These are phyloP conservation scores for Trypanosoma melophagium DNA, from an alignment of 208 protist genomes.

Conservation along the genomic window DNA sequence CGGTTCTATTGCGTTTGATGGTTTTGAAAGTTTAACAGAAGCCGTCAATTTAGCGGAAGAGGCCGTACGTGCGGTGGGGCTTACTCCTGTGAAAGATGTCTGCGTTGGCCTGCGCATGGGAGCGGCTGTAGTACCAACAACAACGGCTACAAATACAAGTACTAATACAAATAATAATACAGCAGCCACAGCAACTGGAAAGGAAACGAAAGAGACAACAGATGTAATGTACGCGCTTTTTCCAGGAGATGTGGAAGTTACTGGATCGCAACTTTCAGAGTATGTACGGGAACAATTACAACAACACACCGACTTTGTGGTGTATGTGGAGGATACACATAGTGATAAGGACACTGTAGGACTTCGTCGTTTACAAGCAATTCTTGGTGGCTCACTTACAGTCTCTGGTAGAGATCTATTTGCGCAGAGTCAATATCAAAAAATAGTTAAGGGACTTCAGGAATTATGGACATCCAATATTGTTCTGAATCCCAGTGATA, in stretches of 20 bases:
- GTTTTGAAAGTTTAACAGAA: constrained; percentile 47
- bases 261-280: constrained; percentile 66
- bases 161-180: neutral
- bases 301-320: constrained; percentile 35
- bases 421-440: neutral
- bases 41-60: constrained; percentile 38
- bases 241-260: constrained; percentile 57
- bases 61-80: constrained; percentile 34
- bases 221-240: constrained; percentile 69
- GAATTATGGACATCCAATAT: constrained; percentile 33
- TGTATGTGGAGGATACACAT: constrained; percentile 76
- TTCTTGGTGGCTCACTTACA: constrained; percentile 23
- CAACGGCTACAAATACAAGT: neutral
- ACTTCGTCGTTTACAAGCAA: constrained; percentile 48
- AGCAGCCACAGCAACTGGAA: constrained; percentile 3
- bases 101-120: constrained; percentile 44
- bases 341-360: constrained; percentile 41
- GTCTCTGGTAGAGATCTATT: constrained; percentile 32
- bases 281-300: constrained; percentile 70
- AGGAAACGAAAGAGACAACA: constrained; percentile 16
- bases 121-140: constrained; percentile 12
- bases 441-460: constrained; percentile 14
- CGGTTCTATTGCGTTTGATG: constrained; percentile 45
- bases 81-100: constrained; percentile 36
- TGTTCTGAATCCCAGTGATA: constrained; percentile 13